A percentile compares a stretch with the other conserved stretches of the same genome.
Evolutionary conservation across 495 filamentous ascomycete species (phyloP).

Genomic region (Parachaetomium inaequale): DNA sequence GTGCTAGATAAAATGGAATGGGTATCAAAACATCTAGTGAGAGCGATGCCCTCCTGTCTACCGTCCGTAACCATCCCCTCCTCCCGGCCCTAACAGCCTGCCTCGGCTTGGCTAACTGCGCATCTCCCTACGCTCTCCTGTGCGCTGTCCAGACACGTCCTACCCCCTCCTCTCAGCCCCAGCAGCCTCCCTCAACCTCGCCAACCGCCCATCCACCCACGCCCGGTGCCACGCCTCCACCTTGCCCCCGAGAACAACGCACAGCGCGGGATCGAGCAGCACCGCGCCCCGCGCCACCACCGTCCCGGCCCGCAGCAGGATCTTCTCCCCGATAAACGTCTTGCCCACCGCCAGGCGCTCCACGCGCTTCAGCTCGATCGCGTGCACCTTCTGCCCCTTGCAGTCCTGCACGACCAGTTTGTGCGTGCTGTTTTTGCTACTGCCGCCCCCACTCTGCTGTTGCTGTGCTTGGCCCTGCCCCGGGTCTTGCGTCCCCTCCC

Average conservation of each 20-base stretch:
- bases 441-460: slow-evolving; percentile 38
- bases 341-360: slow-evolving; percentile 60
- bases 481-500: background rate
- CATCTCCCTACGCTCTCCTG: background rate
- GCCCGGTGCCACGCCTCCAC: slow-evolving; percentile 72
- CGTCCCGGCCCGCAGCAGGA: slow-evolving; percentile 60
- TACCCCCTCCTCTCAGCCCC: slow-evolving; percentile 17
- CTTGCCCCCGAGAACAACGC: slow-evolving; percentile 75
- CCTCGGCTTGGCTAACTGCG: no score
- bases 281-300: slow-evolving; percentile 73
- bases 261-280: slow-evolving; percentile 63
- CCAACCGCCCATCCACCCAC: slow-evolving; percentile 73
- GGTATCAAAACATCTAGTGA: slow-evolving; percentile 11
- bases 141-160: background rate
- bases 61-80: no score
- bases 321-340: slow-evolving; percentile 75
- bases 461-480: slow-evolving; percentile 9
- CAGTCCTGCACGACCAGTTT: slow-evolving; percentile 81
- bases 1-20: background rate
- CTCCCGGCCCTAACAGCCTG: no score
- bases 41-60: background rate
- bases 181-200: slow-evolving; percentile 59
- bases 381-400: slow-evolving; percentile 63
- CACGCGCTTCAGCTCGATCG: slow-evolving; percentile 66
- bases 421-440: slow-evolving; percentile 58